Conservation (phyloP, 192 early-diverging fungal genomes). For the Podila horticola region DNA sequence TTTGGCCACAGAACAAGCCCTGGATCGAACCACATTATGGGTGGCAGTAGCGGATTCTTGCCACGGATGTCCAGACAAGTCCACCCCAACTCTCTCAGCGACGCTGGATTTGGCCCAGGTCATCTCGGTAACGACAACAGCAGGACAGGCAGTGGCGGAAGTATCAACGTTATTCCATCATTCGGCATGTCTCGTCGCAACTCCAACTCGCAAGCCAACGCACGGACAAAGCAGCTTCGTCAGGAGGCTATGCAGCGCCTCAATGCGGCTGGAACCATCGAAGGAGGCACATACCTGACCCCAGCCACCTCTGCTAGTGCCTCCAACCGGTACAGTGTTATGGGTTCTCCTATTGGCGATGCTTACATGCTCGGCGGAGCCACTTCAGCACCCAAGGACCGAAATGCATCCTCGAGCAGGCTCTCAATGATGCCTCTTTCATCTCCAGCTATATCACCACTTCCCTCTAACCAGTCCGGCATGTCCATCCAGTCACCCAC, state of each 20-base stretch:
- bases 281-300: background rate
- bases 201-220: conserved; percentile 7
- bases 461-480: background rate
- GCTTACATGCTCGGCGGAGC: background rate
- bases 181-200: conserved; percentile 21
- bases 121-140: conserved; percentile 1
- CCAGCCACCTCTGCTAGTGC: background rate
- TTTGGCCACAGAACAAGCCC: conserved; percentile 1
- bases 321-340: background rate
- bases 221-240: conserved; percentile 25
- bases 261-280: background rate
- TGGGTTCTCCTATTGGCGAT: background rate
- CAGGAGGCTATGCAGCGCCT: conserved; percentile 29
- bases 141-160: conserved; percentile 9
- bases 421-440: background rate
- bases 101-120: background rate
- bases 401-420: background rate
- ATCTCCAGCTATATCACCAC: background rate
- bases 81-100: conserved; percentile 9
- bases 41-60: conserved; percentile 3
- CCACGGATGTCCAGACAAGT: conserved; percentile 19
- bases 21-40: background rate
- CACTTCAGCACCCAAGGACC: background rate
- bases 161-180: conserved; percentile 8
- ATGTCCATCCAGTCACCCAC: background rate